phyloP scores from a whole-genome alignment of 2,329 filamentous ascomycete genomes.

The Diplodia sapinea region DNA sequence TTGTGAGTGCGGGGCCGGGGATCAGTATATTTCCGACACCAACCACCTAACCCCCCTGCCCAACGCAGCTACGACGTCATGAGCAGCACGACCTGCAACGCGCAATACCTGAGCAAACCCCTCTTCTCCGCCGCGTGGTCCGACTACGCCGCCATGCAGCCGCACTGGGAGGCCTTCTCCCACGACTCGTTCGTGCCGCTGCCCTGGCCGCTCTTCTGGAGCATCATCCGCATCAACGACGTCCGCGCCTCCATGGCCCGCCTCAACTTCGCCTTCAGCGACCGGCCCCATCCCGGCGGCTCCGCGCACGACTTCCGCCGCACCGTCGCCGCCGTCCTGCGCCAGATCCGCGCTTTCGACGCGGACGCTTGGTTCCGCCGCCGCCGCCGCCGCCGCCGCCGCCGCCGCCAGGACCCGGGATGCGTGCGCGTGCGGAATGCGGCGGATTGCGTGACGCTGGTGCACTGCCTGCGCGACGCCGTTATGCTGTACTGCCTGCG shows the following conservation, averaged over 20 bases:
- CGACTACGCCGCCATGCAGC: background rate
- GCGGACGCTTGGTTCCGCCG: background rate
- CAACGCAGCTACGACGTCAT: background rate
- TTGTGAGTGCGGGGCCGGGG: background rate
- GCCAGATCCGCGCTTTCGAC: background rate
- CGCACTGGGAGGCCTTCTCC: background rate
- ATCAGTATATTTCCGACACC: no score
- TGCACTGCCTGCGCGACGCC: background rate
- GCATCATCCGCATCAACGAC: background rate
- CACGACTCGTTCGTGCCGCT: background rate
- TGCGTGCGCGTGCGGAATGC: background rate
- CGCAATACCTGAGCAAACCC: background rate
- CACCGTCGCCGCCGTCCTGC: background rate
- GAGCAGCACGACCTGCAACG: background rate
- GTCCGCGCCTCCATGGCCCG: background rate
- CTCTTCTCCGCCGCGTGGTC: background rate
- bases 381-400: no score
- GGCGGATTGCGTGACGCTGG: background rate
- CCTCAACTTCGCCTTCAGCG: background rate
- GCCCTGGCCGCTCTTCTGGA: background rate
- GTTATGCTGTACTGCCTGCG: background rate
- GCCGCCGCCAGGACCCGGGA: no score
- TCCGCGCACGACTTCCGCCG: background rate
- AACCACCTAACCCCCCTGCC: no score
- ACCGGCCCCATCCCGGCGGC: background rate